These are phyloP conservation scores for Sherardia arvensis DNA, from an alignment of 257 asterid species.

Conservation along the genomic window DNA sequence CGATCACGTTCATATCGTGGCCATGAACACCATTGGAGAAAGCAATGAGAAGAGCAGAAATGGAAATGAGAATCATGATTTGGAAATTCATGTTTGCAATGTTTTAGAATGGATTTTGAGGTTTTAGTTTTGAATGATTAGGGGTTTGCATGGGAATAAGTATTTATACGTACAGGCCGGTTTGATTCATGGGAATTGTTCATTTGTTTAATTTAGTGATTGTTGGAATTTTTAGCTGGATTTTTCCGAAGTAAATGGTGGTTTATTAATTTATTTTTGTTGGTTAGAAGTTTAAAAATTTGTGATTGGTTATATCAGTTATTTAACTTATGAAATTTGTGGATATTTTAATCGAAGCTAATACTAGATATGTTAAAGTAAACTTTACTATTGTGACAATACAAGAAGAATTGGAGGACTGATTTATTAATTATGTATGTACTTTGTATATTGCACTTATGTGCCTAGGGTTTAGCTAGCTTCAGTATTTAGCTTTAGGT, in stretches of 20 bases:
- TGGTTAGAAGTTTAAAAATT: too few species aligned
- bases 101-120: constrained; percentile 1
- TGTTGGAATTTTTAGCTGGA: background rate
- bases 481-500: too few species aligned
- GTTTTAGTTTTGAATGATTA: background rate
- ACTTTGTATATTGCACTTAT: too few species aligned
- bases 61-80: background rate
- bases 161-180: constrained; percentile 7
- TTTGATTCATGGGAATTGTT: background rate
- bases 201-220: background rate
- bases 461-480: too few species aligned
- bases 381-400: too few species aligned
- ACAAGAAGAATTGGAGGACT: too few species aligned
- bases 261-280: too few species aligned
- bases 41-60: background rate
- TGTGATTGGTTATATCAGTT: too few species aligned
- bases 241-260: background rate
- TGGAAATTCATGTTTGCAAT: constrained; percentile 1
- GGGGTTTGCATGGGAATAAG: constrained; percentile 7
- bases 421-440: too few species aligned
- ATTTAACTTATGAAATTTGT: too few species aligned
- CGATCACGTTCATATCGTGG: constrained; percentile 45
- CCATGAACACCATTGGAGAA: constrained; percentile 8
- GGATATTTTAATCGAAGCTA: too few species aligned
- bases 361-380: too few species aligned